Conservation (phyloP, 1,139 yeast species). For the Kodamaea ohmeri region DNA sequence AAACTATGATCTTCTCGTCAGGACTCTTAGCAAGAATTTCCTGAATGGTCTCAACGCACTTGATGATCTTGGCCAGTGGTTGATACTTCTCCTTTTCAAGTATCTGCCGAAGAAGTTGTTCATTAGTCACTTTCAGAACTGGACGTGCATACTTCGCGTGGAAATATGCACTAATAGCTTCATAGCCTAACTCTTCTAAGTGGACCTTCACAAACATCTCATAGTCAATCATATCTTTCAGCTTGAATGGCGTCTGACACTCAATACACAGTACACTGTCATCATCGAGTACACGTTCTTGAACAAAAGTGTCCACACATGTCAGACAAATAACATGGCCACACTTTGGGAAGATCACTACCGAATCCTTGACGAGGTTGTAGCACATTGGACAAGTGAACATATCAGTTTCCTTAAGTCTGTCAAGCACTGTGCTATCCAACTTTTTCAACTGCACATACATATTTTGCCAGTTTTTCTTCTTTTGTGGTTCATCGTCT, state of each 20-base stretch:
- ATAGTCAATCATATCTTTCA: constrained; percentile 47
- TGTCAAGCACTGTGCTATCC: constrained; percentile 14
- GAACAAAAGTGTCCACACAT: constrained; percentile 55
- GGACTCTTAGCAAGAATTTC: constrained; percentile 41
- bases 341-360: constrained; percentile 54
- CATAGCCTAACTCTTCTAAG: constrained; percentile 22
- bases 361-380: constrained; percentile 47
- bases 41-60: constrained; percentile 45
- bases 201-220: constrained; percentile 49
- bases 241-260: constrained; percentile 43
- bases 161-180: constrained; percentile 12
- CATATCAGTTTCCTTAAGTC: constrained; percentile 17
- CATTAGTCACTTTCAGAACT: constrained; percentile 12
- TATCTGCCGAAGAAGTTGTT: constrained; percentile 6
- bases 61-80: constrained; percentile 55
- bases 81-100: constrained; percentile 32
- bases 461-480: constrained; percentile 25
- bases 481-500: constrained; percentile 7
- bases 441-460: constrained; percentile 17
- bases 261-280: constrained; percentile 51
- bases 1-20: constrained; percentile 68
- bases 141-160: constrained; percentile 11
- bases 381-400: constrained; percentile 68
- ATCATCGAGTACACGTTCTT: constrained; percentile 35
- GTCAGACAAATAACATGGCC: constrained; percentile 69